Evolutionary conservation across 176 grass and related monocot species (phyloP), one percentile per base, ranked within the genome.

Genomic region (Themeda triandra): DNA sequence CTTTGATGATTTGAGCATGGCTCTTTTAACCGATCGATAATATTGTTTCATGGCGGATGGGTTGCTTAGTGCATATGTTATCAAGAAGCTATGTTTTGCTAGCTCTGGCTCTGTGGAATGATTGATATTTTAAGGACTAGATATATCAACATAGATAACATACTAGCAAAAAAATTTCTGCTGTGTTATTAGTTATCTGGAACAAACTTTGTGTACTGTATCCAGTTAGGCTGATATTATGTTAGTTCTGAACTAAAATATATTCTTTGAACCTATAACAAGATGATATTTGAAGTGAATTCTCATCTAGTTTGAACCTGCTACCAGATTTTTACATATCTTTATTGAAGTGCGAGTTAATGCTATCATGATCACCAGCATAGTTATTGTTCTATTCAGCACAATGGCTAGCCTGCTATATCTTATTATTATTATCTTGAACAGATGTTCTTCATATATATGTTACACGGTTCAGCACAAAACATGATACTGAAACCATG

Each of bases 301-400:
- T 41, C 13, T 66, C 37, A 87, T 78, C n/a, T 81, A 51, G 32
- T 87, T 77, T 84, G 79, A 13, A 65, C 45, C 65, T 15, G 4
- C 31, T 63, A 56, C 25, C 25, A 14, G 17, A 40, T 48, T 80
- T 69, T 78, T 76, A 6, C 49, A 28, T n/a, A n/a, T n/a, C n/a
- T n/a, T n/a, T n/a, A n/a, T 40, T 79, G 66, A 56, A 62, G 29
- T 84, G 78, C 83, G 63, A 66, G 88, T 86, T 58, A 89, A 98
- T 84, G 95, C 95, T 69, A 78, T 90, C 80, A 93, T 98, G 93
- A 98, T 98, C 69, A 93, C 96, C 5, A 93, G 96, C 80, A 98
- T 93, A 77, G 89, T 98, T 79, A 95, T 92, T 54, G 96, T 95
- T 85, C 91, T 98, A 39, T 93, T 98, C 89, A 98, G 95, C 91